Evolutionary conservation across 345 rosid genomes (phyloP).

Genomic region (Schrenkiella parvula): DNA sequence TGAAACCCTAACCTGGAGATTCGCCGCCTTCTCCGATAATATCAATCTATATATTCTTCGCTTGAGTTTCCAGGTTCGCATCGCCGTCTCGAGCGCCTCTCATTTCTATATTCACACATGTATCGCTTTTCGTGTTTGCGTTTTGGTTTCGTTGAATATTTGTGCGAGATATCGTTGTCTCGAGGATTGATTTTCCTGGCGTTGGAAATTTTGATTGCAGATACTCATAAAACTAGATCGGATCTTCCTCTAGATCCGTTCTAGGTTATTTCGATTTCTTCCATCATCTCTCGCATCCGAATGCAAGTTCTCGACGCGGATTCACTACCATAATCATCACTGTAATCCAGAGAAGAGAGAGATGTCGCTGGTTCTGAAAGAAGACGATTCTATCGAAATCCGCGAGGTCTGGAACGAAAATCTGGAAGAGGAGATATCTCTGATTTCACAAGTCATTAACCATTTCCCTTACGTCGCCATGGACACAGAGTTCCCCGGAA

Average conservation of each 20-base stretch:
- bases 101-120: background rate
- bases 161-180: background rate
- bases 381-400: constrained; percentile 59
- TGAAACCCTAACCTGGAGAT: constrained; percentile 20
- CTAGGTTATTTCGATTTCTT: constrained; percentile 17
- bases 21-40: constrained; percentile 14
- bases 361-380: constrained; percentile 54
- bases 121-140: background rate
- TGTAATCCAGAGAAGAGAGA: background rate
- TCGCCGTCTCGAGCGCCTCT: background rate
- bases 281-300: background rate
- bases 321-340: background rate
- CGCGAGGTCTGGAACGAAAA: constrained; percentile 78
- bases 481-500: constrained; percentile 92
- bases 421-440: constrained; percentile 49
- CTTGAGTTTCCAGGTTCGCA: constrained; percentile 16
- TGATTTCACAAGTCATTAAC: constrained; percentile 50
- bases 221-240: constrained; percentile 20
- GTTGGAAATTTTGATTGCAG: constrained; percentile 1
- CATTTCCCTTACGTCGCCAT: constrained; percentile 65
- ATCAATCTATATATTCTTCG: background rate
- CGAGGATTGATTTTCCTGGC: constrained; percentile 3
- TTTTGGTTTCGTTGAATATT: background rate
- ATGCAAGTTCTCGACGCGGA: background rate
- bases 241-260: constrained; percentile 30